Evolutionary conservation across 2,329 filamentous ascomycete genomes (phyloP), one percentile per base, ranked within the genome.

Genomic region (Tolypocladium sp.): DNA sequence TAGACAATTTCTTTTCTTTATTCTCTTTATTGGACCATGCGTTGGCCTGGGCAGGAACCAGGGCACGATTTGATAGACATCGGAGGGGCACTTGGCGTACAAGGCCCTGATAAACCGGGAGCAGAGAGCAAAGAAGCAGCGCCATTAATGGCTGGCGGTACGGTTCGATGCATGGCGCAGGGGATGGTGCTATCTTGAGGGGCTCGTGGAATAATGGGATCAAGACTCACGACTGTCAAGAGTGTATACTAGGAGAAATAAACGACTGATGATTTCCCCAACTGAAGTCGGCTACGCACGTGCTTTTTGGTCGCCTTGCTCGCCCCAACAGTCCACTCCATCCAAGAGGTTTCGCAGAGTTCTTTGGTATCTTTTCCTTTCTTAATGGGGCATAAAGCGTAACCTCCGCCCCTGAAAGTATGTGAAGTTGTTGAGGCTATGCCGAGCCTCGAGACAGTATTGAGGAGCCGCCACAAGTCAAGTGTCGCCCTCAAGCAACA

Each of bases 21-120:
- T 33, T 46, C 12, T 40, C 17, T 4, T 25, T 25, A 13, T n/a
- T 55, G 42, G 38, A 55, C 37, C 58, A 44, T 27, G 51, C 46
- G 49, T 25, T 55, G 51, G 56, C 37, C 57, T 56, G 59, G 62
- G 63, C 62, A 37, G 63, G 63, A 58, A 59, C 61, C 58, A 57
- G 59, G 59, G 56, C 46, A 52, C 55, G n/a, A 25, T 40, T 59
- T 53, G 33, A 55, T 60, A 60, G 59, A 62, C 56, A 54, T 22
- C 22, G 54, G 40, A 15, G 38, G 54, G 30, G 25, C 7, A 15
- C 1, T 22, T 53, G 30, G 49, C 49, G 30, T 53, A 37, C 49
- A 37, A 13, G 49, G 30, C 30, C 20, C 33, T 1, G 1, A 53
- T 22, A 33, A 17, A 37, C 10, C 4, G n/a, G 33, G 9, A 5